Conservation (phyloP, 2,329 filamentous ascomycete genomes). For the Fonsecaea pugnacius region DNA sequence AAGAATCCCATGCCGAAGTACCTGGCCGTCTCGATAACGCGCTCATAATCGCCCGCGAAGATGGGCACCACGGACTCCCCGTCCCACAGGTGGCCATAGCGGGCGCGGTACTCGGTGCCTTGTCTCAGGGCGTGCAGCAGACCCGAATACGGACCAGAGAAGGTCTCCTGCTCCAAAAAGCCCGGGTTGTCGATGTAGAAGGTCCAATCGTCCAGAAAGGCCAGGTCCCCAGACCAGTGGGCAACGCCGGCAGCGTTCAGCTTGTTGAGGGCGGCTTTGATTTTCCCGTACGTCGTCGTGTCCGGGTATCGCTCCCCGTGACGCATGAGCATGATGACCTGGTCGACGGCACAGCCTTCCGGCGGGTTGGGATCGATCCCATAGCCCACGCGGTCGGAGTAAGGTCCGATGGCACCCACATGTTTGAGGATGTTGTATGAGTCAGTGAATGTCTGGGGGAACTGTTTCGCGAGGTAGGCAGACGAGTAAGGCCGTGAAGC, state of each 20-base stretch:
- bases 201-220: constrained; percentile 17
- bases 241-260: constrained; percentile 79
- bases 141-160: constrained; percentile 17
- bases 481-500: neutral
- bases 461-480: constrained; percentile 19
- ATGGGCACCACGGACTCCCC: constrained; percentile 15
- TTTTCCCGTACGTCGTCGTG: constrained; percentile 95
- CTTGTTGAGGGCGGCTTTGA: constrained; percentile 84
- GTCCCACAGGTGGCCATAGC: constrained; percentile 19
- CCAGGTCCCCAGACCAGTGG: constrained; percentile 50
- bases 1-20: constrained; percentile 23
- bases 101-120: constrained; percentile 11
- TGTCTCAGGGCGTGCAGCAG: constrained; percentile 14
- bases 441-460: constrained; percentile 18
- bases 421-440: constrained; percentile 47
- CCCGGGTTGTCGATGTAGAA: constrained; percentile 8
- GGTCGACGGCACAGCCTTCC: constrained; percentile 63
- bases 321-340: constrained; percentile 23
- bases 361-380: constrained; percentile 87
- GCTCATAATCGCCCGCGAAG: constrained; percentile 18
- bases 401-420: constrained; percentile 96
- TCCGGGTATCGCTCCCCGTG: constrained; percentile 93
- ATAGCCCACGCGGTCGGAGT: constrained; percentile 62
- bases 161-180: constrained; percentile 17
- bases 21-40: constrained; percentile 17